phyloP scores from a whole-genome alignment of 2,329 filamentous ascomycete genomes.

The Sporothrix euskadiensis region DNA sequence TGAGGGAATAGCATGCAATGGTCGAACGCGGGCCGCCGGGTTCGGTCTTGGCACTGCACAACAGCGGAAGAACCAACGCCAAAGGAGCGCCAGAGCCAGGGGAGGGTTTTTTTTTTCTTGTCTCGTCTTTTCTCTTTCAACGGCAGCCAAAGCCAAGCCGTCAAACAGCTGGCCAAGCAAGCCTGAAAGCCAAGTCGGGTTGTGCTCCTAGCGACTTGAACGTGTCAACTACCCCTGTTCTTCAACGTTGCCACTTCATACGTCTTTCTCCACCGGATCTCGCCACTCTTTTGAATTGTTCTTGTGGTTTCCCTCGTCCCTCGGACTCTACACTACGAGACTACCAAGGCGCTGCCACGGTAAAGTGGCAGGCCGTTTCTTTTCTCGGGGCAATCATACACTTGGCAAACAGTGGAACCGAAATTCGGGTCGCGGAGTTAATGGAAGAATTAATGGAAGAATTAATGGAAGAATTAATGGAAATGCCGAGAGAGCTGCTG shows the following conservation, averaged over 20 bases:
- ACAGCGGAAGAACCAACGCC: background rate
- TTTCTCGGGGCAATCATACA: constrained; percentile 14
- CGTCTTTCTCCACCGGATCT: background rate
- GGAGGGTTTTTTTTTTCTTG: background rate
- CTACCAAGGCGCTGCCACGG: constrained; percentile 2
- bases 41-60: constrained; percentile 2
- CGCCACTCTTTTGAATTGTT: background rate
- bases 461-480: too few relatives aligned
- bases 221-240: background rate
- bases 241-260: background rate
- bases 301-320: too few relatives aligned
- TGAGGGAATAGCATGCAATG: background rate
- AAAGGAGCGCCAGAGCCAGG: background rate
- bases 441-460: too few relatives aligned
- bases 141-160: too few relatives aligned
- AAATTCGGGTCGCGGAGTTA: background rate
- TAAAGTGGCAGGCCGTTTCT: background rate
- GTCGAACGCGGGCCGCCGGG: background rate
- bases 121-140: background rate
- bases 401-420: background rate
- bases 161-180: too few relatives aligned
- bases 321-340: background rate
- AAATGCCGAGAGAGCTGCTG: background rate
- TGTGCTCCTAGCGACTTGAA: background rate
- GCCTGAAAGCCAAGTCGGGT: background rate